These are phyloP conservation scores for Neoboletus brunneissimus DNA, from an alignment of 768 basidiomycete genomes.

Conservation along the genomic window DNA sequence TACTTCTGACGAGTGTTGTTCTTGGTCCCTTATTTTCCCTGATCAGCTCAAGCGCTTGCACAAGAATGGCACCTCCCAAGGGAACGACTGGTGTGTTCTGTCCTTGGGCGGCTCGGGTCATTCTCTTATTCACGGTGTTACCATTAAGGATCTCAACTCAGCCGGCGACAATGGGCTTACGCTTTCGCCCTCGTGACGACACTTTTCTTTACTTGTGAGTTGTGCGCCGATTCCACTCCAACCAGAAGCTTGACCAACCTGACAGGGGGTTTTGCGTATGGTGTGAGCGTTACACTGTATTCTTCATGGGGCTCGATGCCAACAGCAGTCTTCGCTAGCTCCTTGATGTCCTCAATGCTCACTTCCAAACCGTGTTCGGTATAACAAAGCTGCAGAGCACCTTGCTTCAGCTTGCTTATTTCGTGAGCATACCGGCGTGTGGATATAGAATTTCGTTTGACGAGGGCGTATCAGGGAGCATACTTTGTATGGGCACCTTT, in stretches of 20 bases:
- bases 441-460: background rate
- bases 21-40: constrained; percentile 3
- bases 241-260: background rate
- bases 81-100: constrained; percentile 42
- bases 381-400: constrained; percentile 72
- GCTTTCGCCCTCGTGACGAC: constrained; percentile 70
- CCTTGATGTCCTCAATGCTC: constrained; percentile 66
- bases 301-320: background rate
- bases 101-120: background rate
- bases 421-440: constrained; percentile 37
- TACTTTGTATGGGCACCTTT: constrained; percentile 60
- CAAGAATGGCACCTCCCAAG: constrained; percentile 35
- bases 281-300: constrained; percentile 37
- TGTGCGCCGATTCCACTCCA: background rate
- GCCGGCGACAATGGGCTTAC: constrained; percentile 47
- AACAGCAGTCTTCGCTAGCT: constrained; percentile 40
- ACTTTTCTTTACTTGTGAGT: constrained; percentile 70
- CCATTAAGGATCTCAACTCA: constrained; percentile 38
- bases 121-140: background rate
- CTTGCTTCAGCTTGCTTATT: constrained; percentile 71
- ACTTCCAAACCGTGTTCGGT: constrained; percentile 68
- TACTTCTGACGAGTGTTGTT: background rate
- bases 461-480: constrained; percentile 41
- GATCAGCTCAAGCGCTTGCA: background rate
- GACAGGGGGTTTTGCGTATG: constrained; percentile 66